Conservation (phyloP, 2,329 filamentous ascomycete genomes). For the Didymella sp. region DNA sequence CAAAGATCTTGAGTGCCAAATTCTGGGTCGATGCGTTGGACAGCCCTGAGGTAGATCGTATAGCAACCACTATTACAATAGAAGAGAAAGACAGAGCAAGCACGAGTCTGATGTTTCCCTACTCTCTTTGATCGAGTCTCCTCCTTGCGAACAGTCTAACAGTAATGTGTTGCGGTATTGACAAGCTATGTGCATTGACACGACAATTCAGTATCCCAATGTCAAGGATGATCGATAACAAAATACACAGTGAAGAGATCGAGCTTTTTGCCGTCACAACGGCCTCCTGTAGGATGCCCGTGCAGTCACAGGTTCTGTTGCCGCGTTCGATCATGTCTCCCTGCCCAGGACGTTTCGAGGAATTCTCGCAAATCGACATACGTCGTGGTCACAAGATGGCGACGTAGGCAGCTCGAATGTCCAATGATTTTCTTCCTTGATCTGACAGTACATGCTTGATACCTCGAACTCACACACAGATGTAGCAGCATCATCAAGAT, state of each 20-base stretch:
- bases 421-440: not conserved
- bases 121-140: no score
- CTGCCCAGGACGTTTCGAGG: not conserved
- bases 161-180: no score
- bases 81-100: not conserved
- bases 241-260: not conserved
- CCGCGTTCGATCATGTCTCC: not conserved
- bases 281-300: not conserved
- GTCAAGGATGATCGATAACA: no score
- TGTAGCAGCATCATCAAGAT: not conserved
- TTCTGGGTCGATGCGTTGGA: not conserved
- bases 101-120: no score
- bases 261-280: not conserved
- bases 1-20: not conserved
- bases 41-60: no score
- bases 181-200: no score
- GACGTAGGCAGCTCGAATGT: not conserved
- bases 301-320: not conserved
- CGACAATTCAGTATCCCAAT: no score
- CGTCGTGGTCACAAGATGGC: not conserved
- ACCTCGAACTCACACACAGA: not conserved
- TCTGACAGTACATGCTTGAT: not conserved
- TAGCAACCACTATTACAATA: not conserved
- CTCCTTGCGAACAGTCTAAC: no score
- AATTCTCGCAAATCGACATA: not conserved